phyloP scores from a whole-genome alignment of 2,329 filamentous ascomycete genomes.

The Talaromyces rugulosus region DNA sequence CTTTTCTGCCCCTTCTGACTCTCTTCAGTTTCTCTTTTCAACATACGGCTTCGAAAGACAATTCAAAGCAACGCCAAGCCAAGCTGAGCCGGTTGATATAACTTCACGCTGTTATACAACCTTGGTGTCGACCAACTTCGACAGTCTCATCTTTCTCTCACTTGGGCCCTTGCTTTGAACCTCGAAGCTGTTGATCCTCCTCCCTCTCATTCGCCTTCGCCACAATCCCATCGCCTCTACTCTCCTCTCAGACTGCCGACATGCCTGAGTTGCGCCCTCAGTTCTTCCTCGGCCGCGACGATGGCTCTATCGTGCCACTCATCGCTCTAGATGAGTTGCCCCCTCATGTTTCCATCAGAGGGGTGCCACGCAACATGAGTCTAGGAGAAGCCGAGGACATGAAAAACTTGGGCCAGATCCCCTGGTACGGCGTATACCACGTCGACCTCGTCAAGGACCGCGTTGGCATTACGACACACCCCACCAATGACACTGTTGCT shows the following conservation, averaged over 20 bases:
- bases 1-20: not conserved
- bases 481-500: not conserved
- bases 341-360: slow-evolving; percentile 30
- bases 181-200: not conserved
- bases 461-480: not conserved
- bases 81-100: not conserved
- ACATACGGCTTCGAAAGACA: not conserved
- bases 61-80: not conserved
- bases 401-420: slow-evolving; percentile 37
- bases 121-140: not conserved
- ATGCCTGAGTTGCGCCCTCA: slow-evolving; percentile 23
- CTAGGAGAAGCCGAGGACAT: slow-evolving; percentile 39
- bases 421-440: slow-evolving; percentile 30
- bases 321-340: slow-evolving; percentile 46
- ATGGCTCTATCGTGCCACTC: slow-evolving; percentile 39
- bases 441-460: slow-evolving; percentile 23
- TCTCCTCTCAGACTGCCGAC: not conserved
- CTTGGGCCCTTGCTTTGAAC: not conserved
- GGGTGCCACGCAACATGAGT: slow-evolving; percentile 32
- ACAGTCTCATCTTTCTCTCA: not conserved
- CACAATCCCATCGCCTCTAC: not conserved
- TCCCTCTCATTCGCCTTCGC: not conserved
- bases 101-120: not conserved
- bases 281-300: slow-evolving; percentile 40
- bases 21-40: not conserved